Conservation (phyloP, 2,329 filamentous ascomycete genomes). For the Trichoderma breve region DNA sequence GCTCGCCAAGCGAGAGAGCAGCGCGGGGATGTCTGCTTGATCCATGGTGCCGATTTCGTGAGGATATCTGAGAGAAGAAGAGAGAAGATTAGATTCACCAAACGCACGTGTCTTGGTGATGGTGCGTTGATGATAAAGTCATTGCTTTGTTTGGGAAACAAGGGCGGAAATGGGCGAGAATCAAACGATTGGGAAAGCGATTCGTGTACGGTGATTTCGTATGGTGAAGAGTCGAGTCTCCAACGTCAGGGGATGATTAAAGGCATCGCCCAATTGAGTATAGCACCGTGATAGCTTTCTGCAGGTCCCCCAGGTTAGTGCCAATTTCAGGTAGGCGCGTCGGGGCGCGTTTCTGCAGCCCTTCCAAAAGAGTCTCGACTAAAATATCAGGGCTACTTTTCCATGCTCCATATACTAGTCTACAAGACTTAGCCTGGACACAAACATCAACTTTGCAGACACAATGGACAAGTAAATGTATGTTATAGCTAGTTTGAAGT, state of each 20-base stretch:
- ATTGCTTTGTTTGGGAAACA: slow-evolving; percentile 6
- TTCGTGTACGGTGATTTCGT: neutral
- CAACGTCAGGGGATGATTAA: slow-evolving; percentile 18
- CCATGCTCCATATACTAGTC: too few species aligned
- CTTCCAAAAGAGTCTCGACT: neutral
- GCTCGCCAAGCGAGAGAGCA: slow-evolving; percentile 62
- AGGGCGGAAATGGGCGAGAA: neutral
- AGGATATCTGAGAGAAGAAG: slow-evolving; percentile 1
- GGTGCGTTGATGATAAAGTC: neutral
- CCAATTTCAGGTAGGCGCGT: neutral
- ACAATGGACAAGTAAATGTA: neutral
- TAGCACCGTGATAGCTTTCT: slow-evolving; percentile 2
- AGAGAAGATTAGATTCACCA: neutral
- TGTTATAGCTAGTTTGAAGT: neutral
- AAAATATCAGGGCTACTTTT: neutral
- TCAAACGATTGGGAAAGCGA: neutral
- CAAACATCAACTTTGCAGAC: neutral
- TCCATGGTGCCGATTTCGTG: slow-evolving; percentile 48
- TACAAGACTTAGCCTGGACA: neutral
- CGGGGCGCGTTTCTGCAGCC: slow-evolving; percentile 9
- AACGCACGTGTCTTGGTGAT: neutral
- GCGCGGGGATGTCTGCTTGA: slow-evolving; percentile 64
- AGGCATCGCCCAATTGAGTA: neutral
- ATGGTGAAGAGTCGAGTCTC: slow-evolving; percentile 3
- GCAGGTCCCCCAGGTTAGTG: slow-evolving; percentile 9